Percentiles rank a stretch among this genome's conserved stretches.
These are phyloP conservation scores for Teratosphaeriaceae sp. DNA, from an alignment of 2,329 filamentous ascomycete genomes.

Conservation along the genomic window DNA sequence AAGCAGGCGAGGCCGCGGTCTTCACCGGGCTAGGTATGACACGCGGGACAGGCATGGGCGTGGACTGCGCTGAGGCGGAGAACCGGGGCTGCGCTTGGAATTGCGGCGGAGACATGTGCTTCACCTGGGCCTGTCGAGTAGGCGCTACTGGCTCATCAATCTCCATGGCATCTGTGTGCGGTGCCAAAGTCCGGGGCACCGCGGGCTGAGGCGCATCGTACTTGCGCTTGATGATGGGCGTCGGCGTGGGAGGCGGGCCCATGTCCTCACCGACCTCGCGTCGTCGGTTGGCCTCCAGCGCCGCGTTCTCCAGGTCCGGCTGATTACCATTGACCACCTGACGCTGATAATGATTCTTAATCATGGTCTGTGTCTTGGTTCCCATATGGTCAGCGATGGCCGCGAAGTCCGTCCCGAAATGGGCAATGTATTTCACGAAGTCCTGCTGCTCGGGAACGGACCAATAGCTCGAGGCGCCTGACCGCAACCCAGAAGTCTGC, in stretches of 20 bases:
- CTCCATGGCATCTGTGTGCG: constrained; percentile 36
- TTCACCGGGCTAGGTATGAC: constrained; percentile 22
- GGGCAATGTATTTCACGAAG: constrained; percentile 63
- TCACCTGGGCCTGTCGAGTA: constrained; percentile 17
- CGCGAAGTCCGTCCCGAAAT: constrained; percentile 74
- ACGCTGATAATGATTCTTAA: constrained; percentile 50
- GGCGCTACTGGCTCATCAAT: constrained; percentile 31
- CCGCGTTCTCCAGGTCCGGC: constrained; percentile 35
- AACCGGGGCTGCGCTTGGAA: constrained; percentile 25
- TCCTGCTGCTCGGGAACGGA: constrained; percentile 75
- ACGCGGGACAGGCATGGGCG: constrained; percentile 23
- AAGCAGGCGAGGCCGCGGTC: constrained; percentile 16
- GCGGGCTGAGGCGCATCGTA: constrained; percentile 36
- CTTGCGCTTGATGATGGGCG: constrained; percentile 41
- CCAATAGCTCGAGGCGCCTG: constrained; percentile 66
- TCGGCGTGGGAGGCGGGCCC: constrained; percentile 43
- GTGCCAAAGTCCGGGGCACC: constrained; percentile 38
- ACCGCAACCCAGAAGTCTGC: constrained; percentile 18
- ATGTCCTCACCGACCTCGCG: constrained; percentile 39
- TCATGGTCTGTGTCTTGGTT: constrained; percentile 82
- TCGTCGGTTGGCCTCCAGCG: constrained; percentile 36
- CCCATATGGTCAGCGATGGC: constrained; percentile 73
- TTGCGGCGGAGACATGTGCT: constrained; percentile 34
- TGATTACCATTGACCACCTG: constrained; percentile 37
- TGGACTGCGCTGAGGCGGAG: constrained; percentile 24